Evolutionary conservation across 2,329 filamentous ascomycete species (phyloP), one percentile per base, ranked within the genome.

Genomic region (Pestalotiopsis sp.): DNA sequence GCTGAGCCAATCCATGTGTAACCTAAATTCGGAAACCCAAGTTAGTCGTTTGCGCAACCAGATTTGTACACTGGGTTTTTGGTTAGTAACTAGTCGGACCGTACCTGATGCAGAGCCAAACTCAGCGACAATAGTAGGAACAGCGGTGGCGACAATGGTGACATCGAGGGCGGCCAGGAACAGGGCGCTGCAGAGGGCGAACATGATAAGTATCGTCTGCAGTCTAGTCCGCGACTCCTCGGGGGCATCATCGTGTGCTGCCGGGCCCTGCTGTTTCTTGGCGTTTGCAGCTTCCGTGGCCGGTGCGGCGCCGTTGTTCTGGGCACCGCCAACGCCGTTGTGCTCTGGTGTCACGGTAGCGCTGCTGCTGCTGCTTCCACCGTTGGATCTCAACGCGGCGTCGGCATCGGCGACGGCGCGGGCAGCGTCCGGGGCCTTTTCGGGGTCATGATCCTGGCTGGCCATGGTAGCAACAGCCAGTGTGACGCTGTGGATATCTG

Each of bases 1-100:
- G 92, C 89, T 49, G 87, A 89, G 14, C 92, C 92, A 70, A 95
- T 90, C 93, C 92, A 95, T 65, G 90, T 87, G 79, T 94, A 95
- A 27, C 92, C 92, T 62, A 41, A 17, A 20, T n/a, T 11, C n/a
- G 27, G 20, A 5, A 13, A 14, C 4, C 25, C 3, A 41, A 36
- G 36, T 62, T 9, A 39, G 27, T 31, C 17, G 13, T 36, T 62
- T 39, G 27, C n/a, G 31, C 31, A 36, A 36, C 31, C 31, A 9
- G 7, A 36, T 36, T 17, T 23, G 31, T 14, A 27, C 57, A 59
- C 11, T 13, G 23, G 4, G 27, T 5, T 7, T 13, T 59, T 4
- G 7, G 57, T 36, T 9, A 59, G 14, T 14, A 36, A 59, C 14
- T 23, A 36, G 5, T 62, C 27, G 14, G 11, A 20, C 17, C 59